Evolutionary conservation across 768 basidiomycete genomes (phyloP).

Genomic region (Mrakia blollopis): DNA sequence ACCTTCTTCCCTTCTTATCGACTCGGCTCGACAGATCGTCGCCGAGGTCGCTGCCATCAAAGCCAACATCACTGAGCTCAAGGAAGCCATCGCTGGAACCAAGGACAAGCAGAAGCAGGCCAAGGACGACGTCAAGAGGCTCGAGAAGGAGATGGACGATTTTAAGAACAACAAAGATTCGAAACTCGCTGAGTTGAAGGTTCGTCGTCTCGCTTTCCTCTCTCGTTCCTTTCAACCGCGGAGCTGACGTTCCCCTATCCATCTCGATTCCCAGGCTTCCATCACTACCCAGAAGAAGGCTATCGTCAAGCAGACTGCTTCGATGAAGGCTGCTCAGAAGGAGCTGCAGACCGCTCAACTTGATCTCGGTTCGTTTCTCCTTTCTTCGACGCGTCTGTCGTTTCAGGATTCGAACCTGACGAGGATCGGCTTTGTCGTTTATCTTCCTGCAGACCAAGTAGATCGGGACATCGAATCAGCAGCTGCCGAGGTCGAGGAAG

Average conservation of each 20-base stretch:
- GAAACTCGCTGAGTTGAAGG: conserved; percentile 90
- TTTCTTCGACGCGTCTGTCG: background rate
- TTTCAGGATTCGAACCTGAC: background rate
- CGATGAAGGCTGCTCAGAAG: conserved; percentile 80
- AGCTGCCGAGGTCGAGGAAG: conserved; percentile 49
- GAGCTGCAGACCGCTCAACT: conserved; percentile 80
- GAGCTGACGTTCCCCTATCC: too few relatives aligned
- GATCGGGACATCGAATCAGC: conserved; percentile 63
- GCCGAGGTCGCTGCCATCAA: conserved; percentile 71
- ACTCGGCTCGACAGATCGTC: conserved; percentile 56
- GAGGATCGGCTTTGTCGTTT: background rate
- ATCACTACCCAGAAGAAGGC: conserved; percentile 75
- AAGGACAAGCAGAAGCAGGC: conserved; percentile 73
- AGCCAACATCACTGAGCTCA: conserved; percentile 57
- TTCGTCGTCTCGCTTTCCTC: conserved; percentile 40
- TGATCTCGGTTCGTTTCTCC: conserved; percentile 67
- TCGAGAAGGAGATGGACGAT: conserved; percentile 95
- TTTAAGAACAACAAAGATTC: conserved; percentile 99
- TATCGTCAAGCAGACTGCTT: conserved; percentile 71
- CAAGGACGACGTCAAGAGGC: conserved; percentile 69
- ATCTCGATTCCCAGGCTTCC: conserved; percentile 52
- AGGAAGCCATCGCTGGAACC: conserved; percentile 48
- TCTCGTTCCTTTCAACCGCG: conserved; percentile 10
- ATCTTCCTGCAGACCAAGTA: conserved; percentile 61
- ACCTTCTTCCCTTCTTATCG: background rate